Base-by-base conservation (phyloP, 768 basidiomycete genomes). In the Rhodotorula toruloides region DNA sequence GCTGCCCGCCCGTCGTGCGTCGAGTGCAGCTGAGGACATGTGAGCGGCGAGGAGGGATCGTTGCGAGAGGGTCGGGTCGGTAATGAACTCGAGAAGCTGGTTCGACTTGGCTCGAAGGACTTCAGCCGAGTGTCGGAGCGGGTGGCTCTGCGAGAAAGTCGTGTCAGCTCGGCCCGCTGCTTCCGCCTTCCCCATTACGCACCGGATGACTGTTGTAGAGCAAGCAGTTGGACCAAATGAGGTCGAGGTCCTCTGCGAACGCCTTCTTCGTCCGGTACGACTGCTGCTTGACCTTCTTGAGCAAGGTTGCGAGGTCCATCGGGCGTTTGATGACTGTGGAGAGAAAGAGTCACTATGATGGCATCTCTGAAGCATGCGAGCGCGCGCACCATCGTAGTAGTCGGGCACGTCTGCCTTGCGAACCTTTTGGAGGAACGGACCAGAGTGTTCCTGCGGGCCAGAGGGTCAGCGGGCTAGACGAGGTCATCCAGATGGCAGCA, bases 171-270 rank as follows among this genome's bases (percentile, higher is more conserved):
- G 1, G 4, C n/a, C n/a, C n/a, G n/a, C n/a, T n/a, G n/a, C n/a
- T n/a, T n/a, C n/a, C n/a, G n/a, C n/a, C n/a, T n/a, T n/a, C n/a
- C n/a, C n/a, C n/a, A n/a, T n/a, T n/a, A 82, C 87, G 66, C 72
- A 91, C 93, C 81, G 91, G 88, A 17, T 86, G 83, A 25, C 89
- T 87, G 77, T 99, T 99, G 77, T 98, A 98, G 10, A 83, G 85
- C 69, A 87, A 84, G 78, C 94, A 97, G 71, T 98, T 99, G 52
- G 85, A 85, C 96, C 96, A 99, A 72, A 99, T 97, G 67, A 97
- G 84, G 72, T 94, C 90, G 48, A 99, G 81, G 79, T 99, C 96
- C 65, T 89, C 87, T 69, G 87, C 87, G 78, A 99, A 98, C 74
- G 93, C 89, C 70, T 85, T 82, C 79, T 98, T 98, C 37, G 86